Evolutionary conservation across 805 yeast species (phyloP).

Genomic region (Spathaspora hagerdaliae): DNA sequence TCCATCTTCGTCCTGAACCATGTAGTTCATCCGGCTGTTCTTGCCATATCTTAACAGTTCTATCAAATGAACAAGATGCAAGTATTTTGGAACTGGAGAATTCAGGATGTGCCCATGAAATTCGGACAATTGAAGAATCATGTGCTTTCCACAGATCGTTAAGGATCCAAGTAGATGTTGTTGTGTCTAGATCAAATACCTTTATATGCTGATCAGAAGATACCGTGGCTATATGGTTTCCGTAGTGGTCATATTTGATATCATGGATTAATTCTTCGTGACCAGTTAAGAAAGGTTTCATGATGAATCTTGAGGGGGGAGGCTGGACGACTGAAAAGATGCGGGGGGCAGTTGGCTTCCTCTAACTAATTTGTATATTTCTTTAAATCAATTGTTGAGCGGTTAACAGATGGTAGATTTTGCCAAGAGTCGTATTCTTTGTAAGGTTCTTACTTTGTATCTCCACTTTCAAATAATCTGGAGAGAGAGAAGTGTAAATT

Average conservation of each 20-base stretch:
- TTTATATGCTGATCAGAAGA: constrained; percentile 93
- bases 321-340: neutral
- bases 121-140: constrained; percentile 76
- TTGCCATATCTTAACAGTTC: constrained; percentile 88
- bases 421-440: too few species aligned
- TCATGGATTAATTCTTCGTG: constrained; percentile 93
- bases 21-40: constrained; percentile 75
- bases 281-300: constrained; percentile 79
- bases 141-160: constrained; percentile 95
- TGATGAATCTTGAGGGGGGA: constrained; percentile 1
- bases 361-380: too few species aligned
- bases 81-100: constrained; percentile 69
- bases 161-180: constrained; percentile 71
- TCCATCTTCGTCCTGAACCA: constrained; percentile 84
- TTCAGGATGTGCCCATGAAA: constrained; percentile 94
- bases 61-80: constrained; percentile 86
- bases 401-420: neutral
- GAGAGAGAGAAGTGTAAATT: too few species aligned
- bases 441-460: too few species aligned
- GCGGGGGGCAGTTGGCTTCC: neutral
- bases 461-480: too few species aligned
- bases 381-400: neutral
- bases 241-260: constrained; percentile 88
- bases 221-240: constrained; percentile 88
- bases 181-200: constrained; percentile 72